These are phyloP conservation scores for Picea abies DNA, from an alignment of 83 land plant genomes.

Conservation along the genomic window DNA sequence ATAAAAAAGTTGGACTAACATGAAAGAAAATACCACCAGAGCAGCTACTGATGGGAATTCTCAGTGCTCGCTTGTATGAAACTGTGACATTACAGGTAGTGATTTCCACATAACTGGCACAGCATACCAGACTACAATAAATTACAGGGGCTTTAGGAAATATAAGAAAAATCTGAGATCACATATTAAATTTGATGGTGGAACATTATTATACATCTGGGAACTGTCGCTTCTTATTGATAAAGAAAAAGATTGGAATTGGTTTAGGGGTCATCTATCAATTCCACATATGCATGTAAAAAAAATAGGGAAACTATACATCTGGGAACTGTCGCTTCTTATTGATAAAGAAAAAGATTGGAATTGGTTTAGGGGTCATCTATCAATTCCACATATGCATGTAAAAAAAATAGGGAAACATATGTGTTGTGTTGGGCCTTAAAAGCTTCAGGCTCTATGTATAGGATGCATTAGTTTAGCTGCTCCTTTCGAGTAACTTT, in stretches of 20 bases:
- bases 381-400: neutral
- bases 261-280: neutral
- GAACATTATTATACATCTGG: neutral
- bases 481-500: neutral
- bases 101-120: no score
- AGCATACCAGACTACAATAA: no score
- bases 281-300: slow-evolving; percentile 10
- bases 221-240: slow-evolving; percentile 13
- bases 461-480: neutral
- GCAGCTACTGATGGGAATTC: no score
- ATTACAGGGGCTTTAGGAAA: neutral
- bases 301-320: neutral
- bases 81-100: no score
- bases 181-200: neutral
- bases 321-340: slow-evolving; percentile 8
- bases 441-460: neutral
- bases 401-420: neutral
- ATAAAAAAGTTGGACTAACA: no score
- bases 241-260: neutral
- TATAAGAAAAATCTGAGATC: neutral
- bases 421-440: neutral
- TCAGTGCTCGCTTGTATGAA: no score
- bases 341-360: slow-evolving; percentile 8
- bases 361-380: neutral
- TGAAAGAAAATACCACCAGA: no score